phyloP scores from a whole-genome alignment of 257 asterid genomes.

The Lithospermum erythrorhizon region DNA sequence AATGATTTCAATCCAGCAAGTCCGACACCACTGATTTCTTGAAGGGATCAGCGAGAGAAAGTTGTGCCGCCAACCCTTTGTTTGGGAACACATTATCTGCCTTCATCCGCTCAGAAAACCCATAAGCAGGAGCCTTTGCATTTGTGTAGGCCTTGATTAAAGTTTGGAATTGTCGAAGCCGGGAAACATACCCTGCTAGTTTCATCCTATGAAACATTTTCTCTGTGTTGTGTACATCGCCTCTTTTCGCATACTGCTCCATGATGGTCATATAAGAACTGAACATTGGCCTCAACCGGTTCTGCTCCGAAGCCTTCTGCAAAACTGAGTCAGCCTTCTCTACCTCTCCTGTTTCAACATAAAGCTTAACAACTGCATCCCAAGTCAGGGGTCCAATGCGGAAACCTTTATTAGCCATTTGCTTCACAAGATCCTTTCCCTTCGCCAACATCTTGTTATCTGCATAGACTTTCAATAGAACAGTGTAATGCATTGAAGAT shows the following conservation, averaged over 20 bases:
- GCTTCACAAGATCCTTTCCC: slow-evolving; percentile 67
- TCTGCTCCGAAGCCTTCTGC: slow-evolving; percentile 37
- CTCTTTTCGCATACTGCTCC: slow-evolving; percentile 47
- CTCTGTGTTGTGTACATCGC: slow-evolving; percentile 65
- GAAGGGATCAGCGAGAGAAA: slow-evolving; percentile 40
- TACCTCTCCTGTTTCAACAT: slow-evolving; percentile 54
- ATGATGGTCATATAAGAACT: slow-evolving; percentile 31
- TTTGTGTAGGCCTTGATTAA: slow-evolving; percentile 49
- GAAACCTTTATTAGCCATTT: slow-evolving; percentile 49
- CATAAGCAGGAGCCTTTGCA: slow-evolving; percentile 53
- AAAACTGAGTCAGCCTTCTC: slow-evolving; percentile 51
- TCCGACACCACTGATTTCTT: slow-evolving; percentile 36
- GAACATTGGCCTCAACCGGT: slow-evolving; percentile 28
- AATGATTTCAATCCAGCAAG: slow-evolving; percentile 19
- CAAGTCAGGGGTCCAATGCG: slow-evolving; percentile 42
- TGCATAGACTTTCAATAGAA: slow-evolving; percentile 46
- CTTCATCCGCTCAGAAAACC: slow-evolving; percentile 61
- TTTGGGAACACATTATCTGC: slow-evolving; percentile 46
- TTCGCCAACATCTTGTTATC: slow-evolving; percentile 42
- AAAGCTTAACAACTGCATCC: slow-evolving; percentile 67
- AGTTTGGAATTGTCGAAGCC: slow-evolving; percentile 31
- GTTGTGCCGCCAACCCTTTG: slow-evolving; percentile 19
- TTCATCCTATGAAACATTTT: slow-evolving; percentile 47
- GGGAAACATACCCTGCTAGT: slow-evolving; percentile 33
- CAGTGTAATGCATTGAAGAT: slow-evolving; percentile 27